These are phyloP conservation scores for Arabis hirsuta DNA, from an alignment of 345 rosid species.

Conservation along the genomic window DNA sequence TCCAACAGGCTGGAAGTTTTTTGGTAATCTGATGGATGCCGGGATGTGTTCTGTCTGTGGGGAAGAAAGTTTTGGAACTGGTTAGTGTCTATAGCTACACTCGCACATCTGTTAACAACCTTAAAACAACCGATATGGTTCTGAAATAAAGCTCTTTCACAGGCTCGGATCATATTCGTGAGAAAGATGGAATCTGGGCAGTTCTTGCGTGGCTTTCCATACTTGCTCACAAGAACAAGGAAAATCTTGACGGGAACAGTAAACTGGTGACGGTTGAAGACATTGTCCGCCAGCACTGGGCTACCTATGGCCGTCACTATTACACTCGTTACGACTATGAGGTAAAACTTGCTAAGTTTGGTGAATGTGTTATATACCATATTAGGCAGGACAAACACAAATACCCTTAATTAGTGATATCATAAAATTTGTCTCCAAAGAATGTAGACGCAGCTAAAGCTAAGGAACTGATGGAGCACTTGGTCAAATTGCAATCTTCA, in stretches of 20 bases:
- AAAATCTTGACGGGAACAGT: slow-evolving; percentile 55
- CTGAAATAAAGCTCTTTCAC: slow-evolving; percentile 39
- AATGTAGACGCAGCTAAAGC: slow-evolving; percentile 96
- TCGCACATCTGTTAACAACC: slow-evolving; percentile 22
- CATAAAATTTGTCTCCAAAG: slow-evolving; percentile 51
- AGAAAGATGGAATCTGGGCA: slow-evolving; percentile 99
- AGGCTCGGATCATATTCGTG: slow-evolving; percentile 98
- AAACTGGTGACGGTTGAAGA: slow-evolving; percentile 92
- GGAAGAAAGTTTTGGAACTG: slow-evolving; percentile 99
- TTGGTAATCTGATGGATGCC: slow-evolving; percentile 99
- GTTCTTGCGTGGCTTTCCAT: slow-evolving; percentile 98
- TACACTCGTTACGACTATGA: slow-evolving; percentile 98
- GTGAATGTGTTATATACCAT: not conserved
- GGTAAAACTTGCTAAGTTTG: slow-evolving; percentile 49
- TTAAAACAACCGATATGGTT: not conserved
- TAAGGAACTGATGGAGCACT: slow-evolving; percentile 83
- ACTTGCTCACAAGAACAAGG: slow-evolving; percentile 86
- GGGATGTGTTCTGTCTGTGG: slow-evolving; percentile 96
- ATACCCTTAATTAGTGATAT: slow-evolving; percentile 27
- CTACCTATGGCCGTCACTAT: slow-evolving; percentile 90
- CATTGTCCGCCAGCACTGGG: slow-evolving; percentile 92
- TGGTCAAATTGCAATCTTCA: slow-evolving; percentile 82
- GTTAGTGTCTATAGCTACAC: slow-evolving; percentile 48
- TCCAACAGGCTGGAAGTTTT: slow-evolving; percentile 99
- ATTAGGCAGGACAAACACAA: slow-evolving; percentile 1